These are phyloP conservation scores for Anastatica hierochuntica DNA, from an alignment of 345 rosid genomes.

Conservation along the genomic window DNA sequence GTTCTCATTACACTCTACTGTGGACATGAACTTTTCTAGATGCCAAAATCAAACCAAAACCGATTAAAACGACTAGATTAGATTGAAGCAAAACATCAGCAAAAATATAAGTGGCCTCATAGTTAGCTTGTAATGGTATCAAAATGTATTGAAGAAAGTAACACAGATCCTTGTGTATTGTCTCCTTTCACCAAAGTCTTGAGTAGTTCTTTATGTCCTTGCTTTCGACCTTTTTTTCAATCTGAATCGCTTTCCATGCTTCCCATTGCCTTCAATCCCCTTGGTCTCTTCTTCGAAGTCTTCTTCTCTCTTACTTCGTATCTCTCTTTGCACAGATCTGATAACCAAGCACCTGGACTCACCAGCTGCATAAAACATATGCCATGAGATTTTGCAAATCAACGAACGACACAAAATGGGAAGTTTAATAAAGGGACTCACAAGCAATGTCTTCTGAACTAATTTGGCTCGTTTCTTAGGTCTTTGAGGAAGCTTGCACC, in stretches of 20 bases:
- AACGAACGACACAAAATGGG: background rate
- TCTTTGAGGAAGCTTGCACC: constrained; percentile 86
- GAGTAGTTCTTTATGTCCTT: background rate
- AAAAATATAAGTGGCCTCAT: constrained; percentile 19
- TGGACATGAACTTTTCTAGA: background rate
- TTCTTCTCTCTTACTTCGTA: constrained; percentile 93
- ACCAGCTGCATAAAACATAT: constrained; percentile 45
- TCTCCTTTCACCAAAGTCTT: constrained; percentile 12
- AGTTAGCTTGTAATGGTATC: constrained; percentile 8
- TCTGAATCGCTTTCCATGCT: constrained; percentile 55
- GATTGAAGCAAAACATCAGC: constrained; percentile 9
- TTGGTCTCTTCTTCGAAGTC: constrained; percentile 67
- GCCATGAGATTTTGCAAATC: background rate
- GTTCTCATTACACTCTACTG: background rate
- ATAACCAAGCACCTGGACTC: constrained; percentile 89
- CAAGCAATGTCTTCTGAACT: constrained; percentile 76
- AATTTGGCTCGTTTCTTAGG: constrained; percentile 85
- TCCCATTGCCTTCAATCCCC: constrained; percentile 63
- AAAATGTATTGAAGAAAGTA: constrained; percentile 11
- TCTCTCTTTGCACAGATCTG: constrained; percentile 73
- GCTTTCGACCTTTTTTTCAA: background rate
- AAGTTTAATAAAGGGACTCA: constrained; percentile 19
- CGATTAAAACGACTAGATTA: constrained; percentile 12
- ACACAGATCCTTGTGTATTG: background rate
- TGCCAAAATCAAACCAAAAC: background rate